Base-by-base conservation (phyloP, 2,329 filamentous ascomycete species). In the Beauveria pseudobassiana region DNA sequence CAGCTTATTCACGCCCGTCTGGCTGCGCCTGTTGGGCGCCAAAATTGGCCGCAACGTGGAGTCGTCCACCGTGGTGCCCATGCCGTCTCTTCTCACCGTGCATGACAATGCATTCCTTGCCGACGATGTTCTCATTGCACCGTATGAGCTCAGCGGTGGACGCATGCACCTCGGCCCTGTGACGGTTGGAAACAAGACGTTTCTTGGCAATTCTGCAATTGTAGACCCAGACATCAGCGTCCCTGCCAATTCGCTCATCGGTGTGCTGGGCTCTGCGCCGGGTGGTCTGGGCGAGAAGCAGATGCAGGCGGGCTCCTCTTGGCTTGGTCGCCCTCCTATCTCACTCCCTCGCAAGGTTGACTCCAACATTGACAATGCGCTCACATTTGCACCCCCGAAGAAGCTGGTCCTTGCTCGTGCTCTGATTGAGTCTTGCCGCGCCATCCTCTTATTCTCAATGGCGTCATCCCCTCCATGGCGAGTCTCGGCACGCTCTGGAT, bases 171-270 rank as follows among this genome's bases (percentile, higher is more conserved):
- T 67, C 9, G 65, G 65, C 6, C 38, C 59, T 10, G 57, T 62
- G 4, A 57, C 64, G 0, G 57, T 67, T 6, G 66, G 64, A 6
- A 48, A 28, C 10, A 63, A 63, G 62, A 42, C 65, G 0, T 67
- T 67, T 48, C 63, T 67, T 10, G 66, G 66, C 7, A 67, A 67
- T 53, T 67, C 66, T 20, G 66, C 61, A 43, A 67, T 67, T 30
- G 63, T 66, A 12, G 63, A 64, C 40, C 58, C 53, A 5, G 62
- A 62, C 38, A 51, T 65, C 16, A 60, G 59, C 20, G 60, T 67
- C 3, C 64, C 65, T 5, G 63, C 62, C 43, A 51, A 53, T n/a
- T 59, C 63, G 4, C 50, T 67, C 18, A 59, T 67, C 18, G 65
- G 64, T 14, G 66, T 67, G 12, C 63, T 67, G 18, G 65, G 65